These are phyloP conservation scores for Cadophora sp. DNA, from an alignment of 2,329 filamentous ascomycete genomes.

Conservation along the genomic window DNA sequence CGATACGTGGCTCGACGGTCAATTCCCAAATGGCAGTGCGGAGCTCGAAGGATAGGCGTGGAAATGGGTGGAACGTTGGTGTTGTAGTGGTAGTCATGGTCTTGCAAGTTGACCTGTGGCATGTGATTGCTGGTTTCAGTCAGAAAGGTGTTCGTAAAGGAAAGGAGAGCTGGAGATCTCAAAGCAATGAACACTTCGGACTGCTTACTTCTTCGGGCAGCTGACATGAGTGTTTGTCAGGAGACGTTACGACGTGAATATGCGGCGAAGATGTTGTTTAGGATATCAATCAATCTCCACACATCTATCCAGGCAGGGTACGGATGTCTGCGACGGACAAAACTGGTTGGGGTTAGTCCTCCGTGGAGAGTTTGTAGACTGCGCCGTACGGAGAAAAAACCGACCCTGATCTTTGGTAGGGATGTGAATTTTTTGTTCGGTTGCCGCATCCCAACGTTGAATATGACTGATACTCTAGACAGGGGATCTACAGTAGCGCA, in stretches of 20 bases:
- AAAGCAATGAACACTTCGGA: constrained; percentile 8
- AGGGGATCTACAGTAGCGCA: too few species aligned
- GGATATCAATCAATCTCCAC: constrained; percentile 2
- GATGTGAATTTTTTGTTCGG: too few species aligned
- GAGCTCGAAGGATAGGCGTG: constrained; percentile 12
- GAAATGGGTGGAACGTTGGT: constrained; percentile 8
- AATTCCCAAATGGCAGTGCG: constrained; percentile 4
- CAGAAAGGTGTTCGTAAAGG: constrained; percentile 1
- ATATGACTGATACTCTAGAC: too few species aligned
- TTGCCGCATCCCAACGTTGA: too few species aligned
- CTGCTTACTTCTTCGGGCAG: constrained; percentile 4
- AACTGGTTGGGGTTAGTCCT: too few species aligned
- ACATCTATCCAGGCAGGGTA: too few species aligned
- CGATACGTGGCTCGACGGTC: constrained; percentile 12
- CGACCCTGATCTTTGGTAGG: background rate
- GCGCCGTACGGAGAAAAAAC: background rate
- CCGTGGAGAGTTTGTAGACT: too few species aligned
- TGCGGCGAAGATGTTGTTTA: constrained; percentile 12
- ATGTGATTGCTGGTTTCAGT: constrained; percentile 11
- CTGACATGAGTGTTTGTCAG: constrained; percentile 5
- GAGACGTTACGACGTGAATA: constrained; percentile 9
- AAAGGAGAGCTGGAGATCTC: constrained; percentile 7
- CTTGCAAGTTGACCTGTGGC: constrained; percentile 1
- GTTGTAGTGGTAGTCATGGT: constrained; percentile 9
- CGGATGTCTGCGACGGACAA: too few species aligned